Evolutionary conservation across 352 stramenopile genomes (phyloP), one percentile per base, ranked within the genome.

Genomic region (Elongisporangium anandrum): DNA sequence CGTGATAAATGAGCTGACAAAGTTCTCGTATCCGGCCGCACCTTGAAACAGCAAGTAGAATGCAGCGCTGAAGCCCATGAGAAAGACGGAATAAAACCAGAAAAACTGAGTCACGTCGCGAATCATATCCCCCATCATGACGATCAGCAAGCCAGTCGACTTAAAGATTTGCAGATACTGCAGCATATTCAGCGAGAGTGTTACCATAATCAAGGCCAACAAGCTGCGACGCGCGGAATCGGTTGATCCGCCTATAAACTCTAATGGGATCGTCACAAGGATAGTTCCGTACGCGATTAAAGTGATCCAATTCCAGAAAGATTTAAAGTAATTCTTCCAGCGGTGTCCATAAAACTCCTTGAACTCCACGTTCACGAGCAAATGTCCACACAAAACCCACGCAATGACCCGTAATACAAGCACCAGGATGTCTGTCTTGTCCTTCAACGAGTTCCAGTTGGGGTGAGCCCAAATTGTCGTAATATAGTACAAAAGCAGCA

Each of bases 111-210:
- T 73, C 41, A 88, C 75, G 52, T 92, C 82, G 21, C 72, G 82
- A 17, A 81, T 61, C 73, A 92, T 85, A 63, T 85, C 72, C 9
- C 69, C 72, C 82, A 92, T 88, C 82, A 92, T 92, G 2, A 80
- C 78, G 54, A 90, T 83, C 9, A 92, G 73, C 34, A 89, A 57
- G 0, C 82, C 82, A 12, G 67, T 87, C 13, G 73, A 65, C 2
- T 66, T 79, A 12, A 73, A 81, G 48, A 88, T 72, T 59, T 90
- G 76, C 4, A 90, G 68, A 52, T 88, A 89, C 66, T 90, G 79
- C 23, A 90, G 70, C 53, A 87, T 47, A 26, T 88, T 85, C 17
- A 92, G 54, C 76, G 77, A 90, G 16, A 92, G 66, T 45, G 76
- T 79, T 13, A 87, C 70, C 8, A 69, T 73, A 50, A 88, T 79